Conservation (phyloP, 805 yeast genomes). For the Lachancea sp. region DNA sequence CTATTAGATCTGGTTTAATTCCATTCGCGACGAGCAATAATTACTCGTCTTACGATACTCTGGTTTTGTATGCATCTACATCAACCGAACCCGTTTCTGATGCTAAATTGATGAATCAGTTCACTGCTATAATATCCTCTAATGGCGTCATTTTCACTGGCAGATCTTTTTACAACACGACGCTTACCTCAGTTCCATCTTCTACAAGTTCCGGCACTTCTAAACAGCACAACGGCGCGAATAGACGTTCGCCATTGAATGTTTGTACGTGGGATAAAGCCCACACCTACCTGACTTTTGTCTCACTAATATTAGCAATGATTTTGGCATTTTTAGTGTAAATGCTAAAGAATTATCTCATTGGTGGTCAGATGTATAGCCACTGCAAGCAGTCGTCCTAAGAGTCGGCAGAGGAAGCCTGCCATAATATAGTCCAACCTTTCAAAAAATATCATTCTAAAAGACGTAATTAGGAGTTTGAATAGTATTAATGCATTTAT, state of each 20-base stretch:
- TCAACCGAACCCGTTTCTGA: constrained; percentile 9
- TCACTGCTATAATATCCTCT: constrained; percentile 28
- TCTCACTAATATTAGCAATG: neutral
- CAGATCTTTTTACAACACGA: constrained; percentile 29
- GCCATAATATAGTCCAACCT: no score
- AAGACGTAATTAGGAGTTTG: no score
- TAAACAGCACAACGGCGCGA: constrained; percentile 6
- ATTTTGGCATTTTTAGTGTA: neutral
- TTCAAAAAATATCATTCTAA: no score
- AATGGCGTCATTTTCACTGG: constrained; percentile 30
- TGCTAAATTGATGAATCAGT: constrained; percentile 23
- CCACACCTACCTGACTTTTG: neutral
- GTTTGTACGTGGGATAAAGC: neutral
- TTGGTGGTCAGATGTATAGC: no score
- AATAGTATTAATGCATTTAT: no score
- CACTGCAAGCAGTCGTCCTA: no score
- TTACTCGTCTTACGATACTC: constrained; percentile 15
- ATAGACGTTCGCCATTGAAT: neutral
- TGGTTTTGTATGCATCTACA: constrained; percentile 14
- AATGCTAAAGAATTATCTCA: neutral
- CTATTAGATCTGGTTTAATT: constrained; percentile 40
- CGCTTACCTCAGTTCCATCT: constrained; percentile 1
- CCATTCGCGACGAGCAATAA: constrained; percentile 43
- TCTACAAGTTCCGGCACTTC: neutral
- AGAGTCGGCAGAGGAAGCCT: no score